Evolutionary conservation across 2,329 filamentous ascomycete genomes (phyloP).

Genomic region (Emergomyces pasteurianus): DNA sequence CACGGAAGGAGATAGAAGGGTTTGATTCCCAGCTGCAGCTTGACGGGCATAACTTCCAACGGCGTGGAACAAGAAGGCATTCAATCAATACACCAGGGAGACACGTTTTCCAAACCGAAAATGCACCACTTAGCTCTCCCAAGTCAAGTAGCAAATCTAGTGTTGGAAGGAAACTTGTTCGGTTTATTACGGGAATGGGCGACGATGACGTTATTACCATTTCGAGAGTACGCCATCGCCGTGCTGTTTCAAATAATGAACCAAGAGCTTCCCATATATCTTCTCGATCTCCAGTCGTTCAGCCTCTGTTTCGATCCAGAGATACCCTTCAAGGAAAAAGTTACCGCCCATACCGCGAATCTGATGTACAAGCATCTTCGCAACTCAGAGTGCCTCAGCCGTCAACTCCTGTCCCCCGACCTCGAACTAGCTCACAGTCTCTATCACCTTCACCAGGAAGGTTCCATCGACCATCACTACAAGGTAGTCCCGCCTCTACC

Average conservation of each 20-base stretch:
- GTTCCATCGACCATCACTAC: slow-evolving; percentile 8
- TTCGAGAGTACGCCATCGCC: slow-evolving; percentile 13
- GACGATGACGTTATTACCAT: slow-evolving; percentile 19
- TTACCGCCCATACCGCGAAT: background rate
- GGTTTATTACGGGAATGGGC: slow-evolving; percentile 23
- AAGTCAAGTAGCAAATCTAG: slow-evolving; percentile 13
- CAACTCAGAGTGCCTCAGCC: background rate
- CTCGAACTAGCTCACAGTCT: background rate
- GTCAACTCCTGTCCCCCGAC: background rate
- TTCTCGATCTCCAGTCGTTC: background rate
- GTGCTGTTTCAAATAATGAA: background rate
- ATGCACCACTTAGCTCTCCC: slow-evolving; percentile 1
- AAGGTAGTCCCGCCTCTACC: slow-evolving; percentile 10
- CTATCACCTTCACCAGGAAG: slow-evolving; percentile 6
- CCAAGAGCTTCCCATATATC: background rate
- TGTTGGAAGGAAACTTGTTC: slow-evolving; percentile 17
- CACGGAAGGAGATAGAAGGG: background rate
- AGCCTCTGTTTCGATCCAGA: background rate
- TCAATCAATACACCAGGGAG: background rate
- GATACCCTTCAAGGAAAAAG: background rate
- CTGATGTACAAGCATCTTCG: background rate
- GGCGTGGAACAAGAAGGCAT: slow-evolving; percentile 1
- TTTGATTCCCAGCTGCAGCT: background rate
- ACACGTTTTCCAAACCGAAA: background rate
- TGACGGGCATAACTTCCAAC: background rate